Evolutionary conservation across 2,329 filamentous ascomycete genomes (phyloP).

Genomic region (Alternaria brassicae): DNA sequence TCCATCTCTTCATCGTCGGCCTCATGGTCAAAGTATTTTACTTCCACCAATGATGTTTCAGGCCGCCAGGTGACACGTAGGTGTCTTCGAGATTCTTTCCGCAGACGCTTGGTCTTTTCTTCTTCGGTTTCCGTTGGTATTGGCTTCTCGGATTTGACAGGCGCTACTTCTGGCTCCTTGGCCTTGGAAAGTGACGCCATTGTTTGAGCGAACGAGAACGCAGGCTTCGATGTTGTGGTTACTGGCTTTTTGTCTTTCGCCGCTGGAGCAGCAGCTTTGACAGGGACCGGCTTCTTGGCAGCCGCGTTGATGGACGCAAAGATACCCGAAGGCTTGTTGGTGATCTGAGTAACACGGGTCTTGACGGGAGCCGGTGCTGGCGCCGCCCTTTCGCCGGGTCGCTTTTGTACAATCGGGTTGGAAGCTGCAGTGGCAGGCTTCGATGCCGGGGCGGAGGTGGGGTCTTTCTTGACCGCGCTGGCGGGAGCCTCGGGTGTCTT

Average conservation of each 20-base stretch:
- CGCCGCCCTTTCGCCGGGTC: conserved; percentile 38
- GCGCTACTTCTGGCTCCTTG: conserved; percentile 59
- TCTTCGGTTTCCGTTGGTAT: conserved; percentile 69
- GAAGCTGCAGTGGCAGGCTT: conserved; percentile 21
- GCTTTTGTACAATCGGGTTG: conserved; percentile 30
- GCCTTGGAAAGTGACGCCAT: conserved; percentile 59
- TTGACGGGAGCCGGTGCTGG: conserved; percentile 37
- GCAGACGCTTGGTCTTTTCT: conserved; percentile 70
- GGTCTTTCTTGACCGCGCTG: conserved; percentile 29
- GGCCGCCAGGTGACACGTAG: conserved; percentile 75
- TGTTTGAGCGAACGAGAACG: conserved; percentile 51
- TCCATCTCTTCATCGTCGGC: conserved; percentile 69
- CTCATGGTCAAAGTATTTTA: conserved; percentile 75
- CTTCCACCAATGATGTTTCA: conserved; percentile 69
- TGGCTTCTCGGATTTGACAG: conserved; percentile 60
- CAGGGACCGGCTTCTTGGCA: conserved; percentile 51
- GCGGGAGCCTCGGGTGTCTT: conserved; percentile 34
- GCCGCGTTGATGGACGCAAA: conserved; percentile 57
- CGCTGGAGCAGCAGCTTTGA: conserved; percentile 34
- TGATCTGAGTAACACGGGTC: conserved; percentile 46
- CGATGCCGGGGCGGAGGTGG: conserved; percentile 6
- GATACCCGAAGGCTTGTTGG: conserved; percentile 55
- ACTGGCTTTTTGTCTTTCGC: conserved; percentile 42
- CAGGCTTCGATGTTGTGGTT: conserved; percentile 36
- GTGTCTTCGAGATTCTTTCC: conserved; percentile 74